Percentiles rank a stretch among this genome's conserved stretches.
These are phyloP conservation scores for Bullera alba DNA, from an alignment of 768 basidiomycete species.

Conservation along the genomic window DNA sequence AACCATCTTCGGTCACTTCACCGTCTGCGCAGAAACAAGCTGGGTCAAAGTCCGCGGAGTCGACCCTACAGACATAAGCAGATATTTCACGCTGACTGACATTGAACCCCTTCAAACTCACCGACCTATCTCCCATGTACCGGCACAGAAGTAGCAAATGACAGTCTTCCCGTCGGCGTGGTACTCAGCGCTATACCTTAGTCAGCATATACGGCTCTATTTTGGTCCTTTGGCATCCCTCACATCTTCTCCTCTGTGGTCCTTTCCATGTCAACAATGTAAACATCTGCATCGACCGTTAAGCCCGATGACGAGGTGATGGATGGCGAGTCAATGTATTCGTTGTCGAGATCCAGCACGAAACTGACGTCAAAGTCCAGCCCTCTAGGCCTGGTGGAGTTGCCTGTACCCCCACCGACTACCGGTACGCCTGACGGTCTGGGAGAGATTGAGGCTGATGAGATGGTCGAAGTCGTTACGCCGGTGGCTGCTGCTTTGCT, in stretches of 20 bases:
- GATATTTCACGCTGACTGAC: not conserved
- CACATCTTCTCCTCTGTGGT: not conserved
- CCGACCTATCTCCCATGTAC: conserved; percentile 19
- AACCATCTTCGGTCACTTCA: not conserved
- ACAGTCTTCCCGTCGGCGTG: conserved; percentile 23
- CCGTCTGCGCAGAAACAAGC: conserved; percentile 23
- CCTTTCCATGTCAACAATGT: not conserved
- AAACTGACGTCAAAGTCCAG: too few species aligned
- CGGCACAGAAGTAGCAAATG: conserved; percentile 29
- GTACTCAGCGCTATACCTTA: conserved; percentile 14
- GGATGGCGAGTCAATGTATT: not conserved
- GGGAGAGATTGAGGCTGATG: too few species aligned
- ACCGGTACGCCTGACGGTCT: too few species aligned
- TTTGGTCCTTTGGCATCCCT: not conserved
- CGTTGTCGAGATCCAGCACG: too few species aligned
- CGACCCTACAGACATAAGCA: conserved; percentile 1
- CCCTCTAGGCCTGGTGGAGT: too few species aligned
- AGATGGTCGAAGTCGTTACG: too few species aligned
- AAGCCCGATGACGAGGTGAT: not conserved
- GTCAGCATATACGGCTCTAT: not conserved
- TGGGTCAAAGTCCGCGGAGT: conserved; percentile 9
- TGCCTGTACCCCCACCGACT: too few species aligned
- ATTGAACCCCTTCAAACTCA: not conserved
- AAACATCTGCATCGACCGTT: not conserved
- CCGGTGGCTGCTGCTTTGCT: too few species aligned